Conservation (phyloP, 2,329 filamentous ascomycete genomes). For the Colletotrichum tamarilloi region DNA sequence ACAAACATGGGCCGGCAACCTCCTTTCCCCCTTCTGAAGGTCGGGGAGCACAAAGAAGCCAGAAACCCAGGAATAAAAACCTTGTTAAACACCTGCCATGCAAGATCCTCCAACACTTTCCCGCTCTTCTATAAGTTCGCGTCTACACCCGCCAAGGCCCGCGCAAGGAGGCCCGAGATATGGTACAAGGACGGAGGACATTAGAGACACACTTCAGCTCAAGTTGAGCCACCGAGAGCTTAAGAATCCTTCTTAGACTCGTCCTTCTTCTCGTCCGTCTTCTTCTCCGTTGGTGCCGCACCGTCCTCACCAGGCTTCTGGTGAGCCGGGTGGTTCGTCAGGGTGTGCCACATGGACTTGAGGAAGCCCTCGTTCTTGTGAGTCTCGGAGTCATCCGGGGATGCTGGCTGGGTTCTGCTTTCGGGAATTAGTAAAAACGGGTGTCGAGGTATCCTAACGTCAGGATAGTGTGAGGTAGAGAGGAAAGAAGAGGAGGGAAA, state of each 20-base stretch:
- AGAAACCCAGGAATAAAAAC: conserved; percentile 41
- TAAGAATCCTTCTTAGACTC: conserved; percentile 44
- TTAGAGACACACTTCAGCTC: neutral
- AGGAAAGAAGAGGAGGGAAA: neutral
- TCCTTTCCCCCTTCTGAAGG: neutral
- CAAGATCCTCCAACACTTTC: conserved; percentile 37
- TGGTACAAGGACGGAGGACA: conserved; percentile 37
- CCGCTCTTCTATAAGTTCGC: conserved; percentile 34
- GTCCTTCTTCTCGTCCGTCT: conserved; percentile 39
- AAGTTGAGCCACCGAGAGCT: conserved; percentile 45
- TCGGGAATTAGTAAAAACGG: conserved; percentile 8
- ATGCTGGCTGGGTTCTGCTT: conserved; percentile 31
- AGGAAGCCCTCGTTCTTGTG: conserved; percentile 91
- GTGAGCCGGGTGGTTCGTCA: conserved; percentile 80
- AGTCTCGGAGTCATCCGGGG: conserved; percentile 50
- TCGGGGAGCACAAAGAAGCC: conserved; percentile 16
- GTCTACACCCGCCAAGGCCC: conserved; percentile 8
- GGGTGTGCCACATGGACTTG: conserved; percentile 91
- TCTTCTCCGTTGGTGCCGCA: conserved; percentile 37
- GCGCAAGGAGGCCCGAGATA: conserved; percentile 19
- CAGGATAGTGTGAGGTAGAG: neutral
- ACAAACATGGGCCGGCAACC: neutral
- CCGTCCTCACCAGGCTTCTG: conserved; percentile 49
- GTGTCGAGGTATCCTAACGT: neutral
- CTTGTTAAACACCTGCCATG: conserved; percentile 52